Base-by-base conservation (phyloP, 495 filamentous ascomycete species). In the Hypoxylon fuscum region DNA sequence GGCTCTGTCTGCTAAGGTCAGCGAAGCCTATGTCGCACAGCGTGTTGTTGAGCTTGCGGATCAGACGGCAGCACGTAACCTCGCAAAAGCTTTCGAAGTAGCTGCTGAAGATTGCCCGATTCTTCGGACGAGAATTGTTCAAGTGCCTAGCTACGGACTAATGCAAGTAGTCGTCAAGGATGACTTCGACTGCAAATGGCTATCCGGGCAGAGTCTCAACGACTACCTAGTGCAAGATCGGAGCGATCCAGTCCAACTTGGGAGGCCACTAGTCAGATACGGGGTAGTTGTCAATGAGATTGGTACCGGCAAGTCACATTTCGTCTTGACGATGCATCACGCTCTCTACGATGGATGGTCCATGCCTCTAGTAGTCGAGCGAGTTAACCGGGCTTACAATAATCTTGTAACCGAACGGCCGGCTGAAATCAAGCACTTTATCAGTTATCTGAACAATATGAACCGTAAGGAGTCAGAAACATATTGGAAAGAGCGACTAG, bases 271-370 rank as follows among this genome's bases (percentile, higher is more conserved):
- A 10, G 78, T 83, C 14, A 77, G 82, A 23, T 87, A 84, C 49
- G 82, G 78, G 3, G 75, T 88, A 18, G 64, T 88, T 8, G 7
- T 35, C 20, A 68, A 69, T 4, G 64, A 76, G 15, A 67, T 53
- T 3, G 69, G 74, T 14, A 70, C 79, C 68, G 68, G 68, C 71
- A 55, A 73, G 64, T 23, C 57, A 20, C 58, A 82, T 55, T 83
- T 88, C 61, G 77, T 88, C 5, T 79, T 85, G 72, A 90, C 85
- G 1, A 78, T 87, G 44, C 87, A 90, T 56, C 88, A 91, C 52
- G 83, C 83, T 1, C 65, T 90, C 1, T 92, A 90, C 55, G 88
- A 91, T 49, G 87, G 87, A 14, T 89, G 86, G 85, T 86, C 81
- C 6, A 79, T 86, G 70, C 76, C 78, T 5, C 63, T 88, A 0